A percentile compares a stretch with the other conserved stretches of the same genome.
Evolutionary conservation across 2,329 filamentous ascomycete genomes (phyloP).

Genomic region (Penicillium aurantiogriseum): DNA sequence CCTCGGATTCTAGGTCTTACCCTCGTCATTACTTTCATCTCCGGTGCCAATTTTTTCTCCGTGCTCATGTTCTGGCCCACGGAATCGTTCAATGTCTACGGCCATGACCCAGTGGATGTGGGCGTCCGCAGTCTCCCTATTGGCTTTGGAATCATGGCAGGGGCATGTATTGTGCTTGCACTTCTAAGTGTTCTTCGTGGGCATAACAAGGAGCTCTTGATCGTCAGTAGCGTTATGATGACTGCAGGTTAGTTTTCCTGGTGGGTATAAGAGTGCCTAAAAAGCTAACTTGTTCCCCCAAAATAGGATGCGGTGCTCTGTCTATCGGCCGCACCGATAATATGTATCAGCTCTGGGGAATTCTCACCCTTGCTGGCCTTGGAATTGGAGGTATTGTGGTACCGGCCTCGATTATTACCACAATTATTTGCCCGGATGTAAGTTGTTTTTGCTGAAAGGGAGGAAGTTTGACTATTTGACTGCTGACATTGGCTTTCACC

Average conservation of each 20-base stretch:
- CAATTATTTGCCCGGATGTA: slow-evolving; percentile 66
- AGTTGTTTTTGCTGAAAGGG: background rate
- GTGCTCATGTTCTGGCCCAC: slow-evolving; percentile 61
- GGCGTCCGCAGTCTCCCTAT: slow-evolving; percentile 66
- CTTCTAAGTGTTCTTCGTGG: slow-evolving; percentile 59
- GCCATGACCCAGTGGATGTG: slow-evolving; percentile 61
- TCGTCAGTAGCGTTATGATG: slow-evolving; percentile 61
- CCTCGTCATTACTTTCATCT: slow-evolving; percentile 59
- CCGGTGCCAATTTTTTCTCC: slow-evolving; percentile 59
- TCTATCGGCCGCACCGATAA: slow-evolving; percentile 54
- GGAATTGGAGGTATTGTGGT: slow-evolving; percentile 69
- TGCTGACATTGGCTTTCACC: background rate
- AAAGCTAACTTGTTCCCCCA: background rate
- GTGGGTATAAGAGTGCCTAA: background rate
- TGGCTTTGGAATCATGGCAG: slow-evolving; percentile 62
- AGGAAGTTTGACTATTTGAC: background rate
- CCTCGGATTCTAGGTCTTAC: slow-evolving; percentile 54
- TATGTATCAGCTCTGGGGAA: slow-evolving; percentile 53
- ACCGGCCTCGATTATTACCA: slow-evolving; percentile 65
- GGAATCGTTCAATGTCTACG: slow-evolving; percentile 64
- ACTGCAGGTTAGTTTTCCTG: slow-evolving; percentile 52
- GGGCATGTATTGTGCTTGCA: slow-evolving; percentile 59
- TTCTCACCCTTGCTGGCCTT: slow-evolving; percentile 61
- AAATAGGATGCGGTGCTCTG: slow-evolving; percentile 53
- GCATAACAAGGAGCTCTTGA: slow-evolving; percentile 60